Evolutionary conservation across 139 green algal genomes (phyloP), one percentile per base, ranked within the genome.

Genomic region (Edaphochlamys debaryana): DNA sequence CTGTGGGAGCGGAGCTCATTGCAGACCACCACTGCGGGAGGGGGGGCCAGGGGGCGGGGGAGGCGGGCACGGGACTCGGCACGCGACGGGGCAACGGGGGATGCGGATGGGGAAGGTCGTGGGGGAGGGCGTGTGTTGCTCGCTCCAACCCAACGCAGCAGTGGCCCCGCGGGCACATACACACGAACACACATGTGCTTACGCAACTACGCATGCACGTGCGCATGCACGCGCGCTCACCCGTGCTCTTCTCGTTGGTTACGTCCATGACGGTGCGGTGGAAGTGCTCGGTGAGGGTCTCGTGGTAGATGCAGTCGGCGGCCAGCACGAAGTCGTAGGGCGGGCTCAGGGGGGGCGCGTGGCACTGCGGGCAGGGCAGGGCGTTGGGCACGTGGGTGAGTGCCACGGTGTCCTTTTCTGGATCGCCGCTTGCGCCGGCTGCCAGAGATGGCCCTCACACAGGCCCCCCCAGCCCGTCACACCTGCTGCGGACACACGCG

Each of bases 1-100:
- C 75, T 82, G 60, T 95, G 86, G 1, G 88, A 95, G 25, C 95
- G 84, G 30, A 96, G 90, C 88, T 98, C 95, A 62, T 98, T 98
- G 34, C 86, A 92, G 23, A 98, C 76, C 22, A 96, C 76, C 17
- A 95, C 91, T 94, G 89, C 89, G 23, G 41, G 32, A 70, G 38
- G 45, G 68, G 58, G 68, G 27, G 37, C 1, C 36, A 68, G 74
- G 58, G 58, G 29, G 34, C 27, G 79, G 3, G 4, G 80, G n/a
- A 54, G 13, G 45, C 45, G 13, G 45, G 45, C 11, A 22, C 11
- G 11, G 13, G 45, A 13, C 11, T 13, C 9, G 13, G 45, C 45
- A 54, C 11, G 45, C 11, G 9, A 13, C 45, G 13, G 45, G 45
- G 54, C 54, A 63, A 63, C 11, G 11, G 13, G 45, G 45, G 45